Percentiles rank a stretch among this genome's conserved stretches.
Conservation (phyloP, 371 early-diverging fungal species). For the Apophysomyces sp. region DNA sequence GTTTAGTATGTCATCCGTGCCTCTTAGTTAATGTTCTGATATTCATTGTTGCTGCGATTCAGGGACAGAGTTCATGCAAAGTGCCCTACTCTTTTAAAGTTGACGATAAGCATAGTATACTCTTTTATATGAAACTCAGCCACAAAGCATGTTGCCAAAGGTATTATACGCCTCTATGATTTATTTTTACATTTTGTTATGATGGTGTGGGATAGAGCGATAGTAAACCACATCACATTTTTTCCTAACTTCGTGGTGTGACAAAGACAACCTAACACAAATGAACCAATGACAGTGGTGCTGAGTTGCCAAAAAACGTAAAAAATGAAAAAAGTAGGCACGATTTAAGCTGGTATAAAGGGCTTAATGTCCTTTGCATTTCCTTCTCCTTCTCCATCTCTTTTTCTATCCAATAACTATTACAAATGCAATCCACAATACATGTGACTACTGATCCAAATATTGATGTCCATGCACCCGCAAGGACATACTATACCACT, state of each 20-base stretch:
- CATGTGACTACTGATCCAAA: conserved; percentile 22
- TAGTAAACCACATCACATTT: not conserved
- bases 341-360: not conserved
- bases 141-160: not conserved
- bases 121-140: not conserved
- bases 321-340: not conserved
- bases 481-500: conserved; percentile 53
- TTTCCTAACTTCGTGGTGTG: not conserved
- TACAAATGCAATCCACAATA: conserved; percentile 25
- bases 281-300: not conserved
- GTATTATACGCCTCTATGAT: too few species aligned
- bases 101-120: not conserved
- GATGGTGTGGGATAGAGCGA: too few species aligned
- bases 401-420: not conserved
- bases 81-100: not conserved
- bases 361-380: not conserved
- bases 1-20: not conserved
- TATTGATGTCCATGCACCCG: conserved; percentile 43
- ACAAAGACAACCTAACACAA: not conserved
- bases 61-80: conserved; percentile 2
- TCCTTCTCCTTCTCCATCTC: not conserved
- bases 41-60: conserved; percentile 2
- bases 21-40: not conserved
- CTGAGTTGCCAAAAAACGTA: conserved; percentile 1
- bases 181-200: too few species aligned